Evolutionary conservation across 345 rosid genomes (phyloP), one percentile per base, ranked within the genome.

Genomic region (Adansonia digitata): DNA sequence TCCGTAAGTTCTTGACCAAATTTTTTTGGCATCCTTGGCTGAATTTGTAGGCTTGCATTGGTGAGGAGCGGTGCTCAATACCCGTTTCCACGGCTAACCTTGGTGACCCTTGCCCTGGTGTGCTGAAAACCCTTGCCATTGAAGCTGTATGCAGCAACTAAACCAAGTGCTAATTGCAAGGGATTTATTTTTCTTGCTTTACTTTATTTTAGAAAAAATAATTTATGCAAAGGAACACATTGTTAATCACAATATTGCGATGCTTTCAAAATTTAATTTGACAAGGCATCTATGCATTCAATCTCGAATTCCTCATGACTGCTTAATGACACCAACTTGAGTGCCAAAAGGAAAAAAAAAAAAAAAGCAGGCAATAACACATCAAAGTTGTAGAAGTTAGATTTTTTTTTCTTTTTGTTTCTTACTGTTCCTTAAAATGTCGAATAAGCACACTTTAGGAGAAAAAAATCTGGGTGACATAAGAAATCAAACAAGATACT

Each of bases 31-130:
- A 7, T 6, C 43, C 67, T 73, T 46, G 73, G 66, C 69, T 78
- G 78, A 57, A 40, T 53, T 46, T 52, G 53, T 83, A 89, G 93
- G 87, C 80, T 71, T 89, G 91, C 77, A 62, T 89, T 40, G 93
- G 91, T 22, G 81, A 42, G 60, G 83, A 82, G 77, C 77, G 65
- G 29, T 88, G 91, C 79, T 86, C 85, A 1, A 74, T 88, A 67
- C 78, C 82, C 1, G 60, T 90, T 48, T 79, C 83, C 34, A 29
- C 83, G 13, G 80, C 82, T 29, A 71, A 70, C 17, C 85, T 88
- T 13, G 87, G 84, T 7, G 79, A 86, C 34, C 86, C 87, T 0
- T 88, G 90, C 62, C 90, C 90, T 18, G 83, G 81, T 42, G 71
- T 77, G 67, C 39, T 40, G 14, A 90, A 88, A 76, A 79, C 76